Evolutionary conservation across 352 stramenopile genomes (phyloP), one percentile per base, ranked within the genome.

Genomic region (Globisporangium iwayamae): DNA sequence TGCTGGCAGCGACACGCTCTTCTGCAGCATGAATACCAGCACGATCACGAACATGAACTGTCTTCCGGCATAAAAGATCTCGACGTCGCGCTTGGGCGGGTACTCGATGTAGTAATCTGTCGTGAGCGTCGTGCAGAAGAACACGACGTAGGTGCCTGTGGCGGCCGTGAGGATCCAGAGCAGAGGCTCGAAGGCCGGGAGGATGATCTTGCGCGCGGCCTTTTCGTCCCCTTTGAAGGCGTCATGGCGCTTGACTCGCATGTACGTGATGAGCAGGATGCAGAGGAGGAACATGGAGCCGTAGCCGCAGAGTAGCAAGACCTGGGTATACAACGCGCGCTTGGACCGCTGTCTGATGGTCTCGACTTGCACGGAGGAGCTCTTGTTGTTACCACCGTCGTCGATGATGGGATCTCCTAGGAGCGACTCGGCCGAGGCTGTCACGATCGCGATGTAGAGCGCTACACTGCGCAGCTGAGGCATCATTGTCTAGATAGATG

Each of bases 171-270:
- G 63, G 22, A 75, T 74, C 75, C 75, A 84, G 4, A 84, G 62
- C 41, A 84, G 60, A 6, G 75, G 75, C 53, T 84, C 74, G 32
- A 83, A 83, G 9, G 75, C 69, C 0, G 75, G 75, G 25, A 84
- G 57, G 11, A 82, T 69, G 45, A 79, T 69, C 69, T 76, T 76
- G 30, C 65, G 57, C 30, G 70, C 63, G 1, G 70, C 70, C 14
- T 65, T 56, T 8, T 46, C 50, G 56, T 73, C 68, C 11, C 70
- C 70, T 18, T 56, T 48, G n/a, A 70, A 72, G 4, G 70, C 70
- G 14, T 57, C 47, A n/a, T 60, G 48, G 2, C 70, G 63, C n/a
- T 72, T 67, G 10, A 62, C 10, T 20, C 70, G 70, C 20, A 76
- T 60, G 59, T 76, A 76, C 30, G 56, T 18, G 41, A 76, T 41